Percentiles rank a stretch among this genome's conserved stretches.
These are phyloP conservation scores for Tylopilus intermedius DNA, from an alignment of 768 basidiomycete species.

Conservation along the genomic window DNA sequence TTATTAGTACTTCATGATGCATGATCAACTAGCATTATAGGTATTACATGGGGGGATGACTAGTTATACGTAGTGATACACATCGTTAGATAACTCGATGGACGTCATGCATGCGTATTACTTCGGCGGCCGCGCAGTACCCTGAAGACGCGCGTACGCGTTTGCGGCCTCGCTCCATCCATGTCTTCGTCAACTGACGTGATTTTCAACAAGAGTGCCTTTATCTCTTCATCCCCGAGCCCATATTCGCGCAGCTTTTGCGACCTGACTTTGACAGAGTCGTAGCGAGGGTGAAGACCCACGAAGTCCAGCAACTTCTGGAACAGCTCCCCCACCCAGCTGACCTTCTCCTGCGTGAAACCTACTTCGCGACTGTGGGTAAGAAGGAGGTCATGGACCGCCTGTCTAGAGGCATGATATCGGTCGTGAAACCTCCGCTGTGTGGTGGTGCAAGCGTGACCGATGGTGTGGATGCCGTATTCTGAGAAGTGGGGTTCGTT, in stretches of 20 bases:
- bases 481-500: slow-evolving; percentile 22
- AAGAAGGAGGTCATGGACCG: slow-evolving; percentile 21
- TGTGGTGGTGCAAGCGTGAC: slow-evolving; percentile 34
- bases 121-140: slow-evolving; percentile 10
- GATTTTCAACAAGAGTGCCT: slow-evolving; percentile 18
- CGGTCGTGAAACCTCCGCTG: slow-evolving; percentile 25
- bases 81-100: not conserved
- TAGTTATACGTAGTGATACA: not conserved
- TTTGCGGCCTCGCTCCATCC: slow-evolving; percentile 1
- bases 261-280: slow-evolving; percentile 19
- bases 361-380: slow-evolving; percentile 14
- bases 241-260: slow-evolving; percentile 28
- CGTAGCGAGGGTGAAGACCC: slow-evolving; percentile 18
- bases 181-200: slow-evolving; percentile 21
- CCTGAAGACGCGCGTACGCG: slow-evolving; percentile 3
- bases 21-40: not conserved
- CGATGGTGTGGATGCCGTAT: slow-evolving; percentile 21
- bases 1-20: not conserved
- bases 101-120: slow-evolving; percentile 3
- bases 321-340: slow-evolving; percentile 24
- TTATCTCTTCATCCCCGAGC: slow-evolving; percentile 21
- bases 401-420: slow-evolving; percentile 20
- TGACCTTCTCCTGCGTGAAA: slow-evolving; percentile 21
- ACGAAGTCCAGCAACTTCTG: slow-evolving; percentile 20
- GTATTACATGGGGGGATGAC: slow-evolving; percentile 5